phyloP scores from a whole-genome alignment of 495 filamentous ascomycete genomes.

The Entonaema liquescens region DNA sequence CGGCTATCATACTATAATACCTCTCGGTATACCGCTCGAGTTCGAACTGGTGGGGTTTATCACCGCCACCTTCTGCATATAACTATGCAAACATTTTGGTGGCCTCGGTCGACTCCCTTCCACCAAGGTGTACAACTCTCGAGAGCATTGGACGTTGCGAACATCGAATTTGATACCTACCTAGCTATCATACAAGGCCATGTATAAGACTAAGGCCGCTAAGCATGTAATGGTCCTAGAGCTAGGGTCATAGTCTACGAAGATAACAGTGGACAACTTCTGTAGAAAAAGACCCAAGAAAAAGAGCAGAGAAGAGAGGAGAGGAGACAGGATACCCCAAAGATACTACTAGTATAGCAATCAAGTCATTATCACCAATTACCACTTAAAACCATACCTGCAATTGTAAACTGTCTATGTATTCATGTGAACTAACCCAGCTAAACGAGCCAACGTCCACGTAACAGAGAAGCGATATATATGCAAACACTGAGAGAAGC shows the following conservation, averaged over 20 bases:
- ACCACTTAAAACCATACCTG: neutral
- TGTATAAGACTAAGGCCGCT: neutral
- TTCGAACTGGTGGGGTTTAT: neutral
- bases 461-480: neutral
- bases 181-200: neutral
- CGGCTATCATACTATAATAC: neutral
- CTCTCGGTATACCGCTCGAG: neutral
- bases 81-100: neutral
- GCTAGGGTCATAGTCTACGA: neutral
- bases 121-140: neutral
- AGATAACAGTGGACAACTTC: neutral
- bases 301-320: neutral
- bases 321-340: slow-evolving; percentile 3
- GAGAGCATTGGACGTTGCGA: neutral
- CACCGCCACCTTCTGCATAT: neutral
- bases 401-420: slow-evolving; percentile 3
- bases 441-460: neutral
- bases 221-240: neutral
- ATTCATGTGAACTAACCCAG: slow-evolving; percentile 5
- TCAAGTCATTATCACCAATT: neutral
- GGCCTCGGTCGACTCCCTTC: neutral
- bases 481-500: slow-evolving; percentile 10
- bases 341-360: neutral
- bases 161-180: no score
- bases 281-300: neutral